A percentile compares a stretch with the other conserved stretches of the same genome.
These are phyloP conservation scores for Hymenoscyphus scutula DNA, from an alignment of 2,329 filamentous ascomycete genomes.

Conservation along the genomic window DNA sequence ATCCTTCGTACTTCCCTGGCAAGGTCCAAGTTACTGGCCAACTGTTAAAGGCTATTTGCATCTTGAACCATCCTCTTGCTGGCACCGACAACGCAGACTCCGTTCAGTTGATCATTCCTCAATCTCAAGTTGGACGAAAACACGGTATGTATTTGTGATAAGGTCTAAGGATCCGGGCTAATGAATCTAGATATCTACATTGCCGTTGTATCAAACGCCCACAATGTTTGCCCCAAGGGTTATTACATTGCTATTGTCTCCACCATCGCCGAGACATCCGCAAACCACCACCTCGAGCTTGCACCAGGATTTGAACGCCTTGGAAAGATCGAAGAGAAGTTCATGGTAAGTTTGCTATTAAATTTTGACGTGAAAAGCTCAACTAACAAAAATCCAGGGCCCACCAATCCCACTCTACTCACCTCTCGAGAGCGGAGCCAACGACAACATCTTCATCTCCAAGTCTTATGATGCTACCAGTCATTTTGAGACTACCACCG, in stretches of 20 bases:
- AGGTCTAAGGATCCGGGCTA: neutral
- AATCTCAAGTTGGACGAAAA: conserved; percentile 95
- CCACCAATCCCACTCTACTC: conserved; percentile 91
- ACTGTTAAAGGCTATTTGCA: conserved; percentile 94
- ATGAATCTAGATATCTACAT: conserved; percentile 79
- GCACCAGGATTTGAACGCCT: conserved; percentile 89
- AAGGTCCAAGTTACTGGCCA: conserved; percentile 88
- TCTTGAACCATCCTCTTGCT: conserved; percentile 90
- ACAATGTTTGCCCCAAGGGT: conserved; percentile 98
- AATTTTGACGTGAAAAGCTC: neutral
- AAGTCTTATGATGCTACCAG: conserved; percentile 98
- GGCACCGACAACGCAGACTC: conserved; percentile 89
- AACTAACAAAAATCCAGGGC: conserved; percentile 46
- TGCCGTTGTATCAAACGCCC: conserved; percentile 88
- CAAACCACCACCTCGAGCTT: conserved; percentile 95
- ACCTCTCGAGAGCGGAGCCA: conserved; percentile 75
- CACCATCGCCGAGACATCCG: conserved; percentile 86
- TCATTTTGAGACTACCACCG: conserved; percentile 90
- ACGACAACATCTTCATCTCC: conserved; percentile 93
- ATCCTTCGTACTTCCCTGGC: conserved; percentile 92
- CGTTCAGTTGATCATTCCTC: conserved; percentile 92
- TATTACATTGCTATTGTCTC: conserved; percentile 99
- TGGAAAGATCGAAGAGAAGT: conserved; percentile 92
- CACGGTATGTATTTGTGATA: conserved; percentile 61
- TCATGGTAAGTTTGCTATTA: conserved; percentile 63